These are phyloP conservation scores for Dalechampia spathulata DNA, from an alignment of 441 rosid genomes.

Conservation along the genomic window DNA sequence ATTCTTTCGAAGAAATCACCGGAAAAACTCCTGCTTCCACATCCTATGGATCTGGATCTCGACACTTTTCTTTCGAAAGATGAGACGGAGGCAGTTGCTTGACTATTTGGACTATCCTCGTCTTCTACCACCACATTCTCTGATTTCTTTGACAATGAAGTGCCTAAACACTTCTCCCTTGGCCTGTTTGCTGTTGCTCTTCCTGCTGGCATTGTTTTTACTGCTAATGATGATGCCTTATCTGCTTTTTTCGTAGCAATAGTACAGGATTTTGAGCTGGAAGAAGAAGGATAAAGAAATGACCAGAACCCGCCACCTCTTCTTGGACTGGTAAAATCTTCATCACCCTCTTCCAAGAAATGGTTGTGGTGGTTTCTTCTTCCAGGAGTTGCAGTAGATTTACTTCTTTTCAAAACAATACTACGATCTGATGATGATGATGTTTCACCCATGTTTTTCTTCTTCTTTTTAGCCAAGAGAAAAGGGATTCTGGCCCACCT, in stretches of 20 bases:
- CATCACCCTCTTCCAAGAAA: constrained; percentile 34
- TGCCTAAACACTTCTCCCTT: constrained; percentile 34
- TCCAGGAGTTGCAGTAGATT: constrained; percentile 49
- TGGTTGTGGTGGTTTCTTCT: constrained; percentile 18
- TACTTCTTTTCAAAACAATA: constrained; percentile 67
- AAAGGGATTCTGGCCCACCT: constrained; percentile 56
- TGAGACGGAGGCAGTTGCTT: constrained; percentile 32
- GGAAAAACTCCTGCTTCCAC: constrained; percentile 94
- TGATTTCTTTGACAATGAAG: constrained; percentile 41
- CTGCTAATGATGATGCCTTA: constrained; percentile 21
- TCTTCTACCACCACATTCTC: constrained; percentile 37
- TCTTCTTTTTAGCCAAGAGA: constrained; percentile 69
- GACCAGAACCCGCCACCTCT: constrained; percentile 83
- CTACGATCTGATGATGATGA: constrained; percentile 35
- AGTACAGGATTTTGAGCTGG: constrained; percentile 37
- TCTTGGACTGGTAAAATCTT: constrained; percentile 44
- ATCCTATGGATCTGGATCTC: constrained; percentile 95
- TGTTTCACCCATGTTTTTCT: constrained; percentile 47
- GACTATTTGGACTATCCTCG: constrained; percentile 41
- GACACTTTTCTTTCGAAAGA: constrained; percentile 78
- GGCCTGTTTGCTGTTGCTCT: constrained; percentile 18
- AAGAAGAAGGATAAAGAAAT: constrained; percentile 48
- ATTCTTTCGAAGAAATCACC: constrained; percentile 96
- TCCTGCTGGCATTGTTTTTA: constrained; percentile 3
- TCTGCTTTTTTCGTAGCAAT: constrained; percentile 28